These are phyloP conservation scores for Tylopilus sp. DNA, from an alignment of 768 basidiomycete species.

Conservation along the genomic window DNA sequence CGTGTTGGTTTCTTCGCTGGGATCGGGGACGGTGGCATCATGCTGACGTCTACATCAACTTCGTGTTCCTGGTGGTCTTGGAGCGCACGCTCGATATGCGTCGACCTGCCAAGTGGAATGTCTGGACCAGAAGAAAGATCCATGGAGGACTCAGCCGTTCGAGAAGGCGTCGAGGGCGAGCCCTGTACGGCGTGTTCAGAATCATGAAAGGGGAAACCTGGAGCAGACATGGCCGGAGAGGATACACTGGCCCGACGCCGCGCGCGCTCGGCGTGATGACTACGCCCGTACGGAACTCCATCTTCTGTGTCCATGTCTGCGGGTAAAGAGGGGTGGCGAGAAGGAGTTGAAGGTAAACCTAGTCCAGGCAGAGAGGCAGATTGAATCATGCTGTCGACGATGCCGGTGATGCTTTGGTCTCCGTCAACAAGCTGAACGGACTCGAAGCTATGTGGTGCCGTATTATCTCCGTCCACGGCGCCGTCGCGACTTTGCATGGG, in stretches of 20 bases:
- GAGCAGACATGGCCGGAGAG: conserved; percentile 29
- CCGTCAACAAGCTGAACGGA: conserved; percentile 42
- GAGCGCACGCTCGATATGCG: conserved; percentile 35
- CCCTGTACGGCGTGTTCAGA: conserved; percentile 12
- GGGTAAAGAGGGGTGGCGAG: conserved; percentile 43
- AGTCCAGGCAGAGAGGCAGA: conserved; percentile 21
- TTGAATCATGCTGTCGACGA: conserved; percentile 68
- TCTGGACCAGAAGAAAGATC: conserved; percentile 12
- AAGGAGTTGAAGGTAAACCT: conserved; percentile 28
- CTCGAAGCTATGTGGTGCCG: conserved; percentile 34
- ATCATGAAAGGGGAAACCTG: conserved; percentile 36
- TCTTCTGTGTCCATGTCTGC: conserved; percentile 57
- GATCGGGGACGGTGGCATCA: conserved; percentile 50
- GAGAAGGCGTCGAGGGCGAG: conserved; percentile 25
- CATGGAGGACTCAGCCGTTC: conserved; percentile 22
- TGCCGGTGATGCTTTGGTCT: conserved; percentile 61
- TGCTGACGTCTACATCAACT: conserved; percentile 39
- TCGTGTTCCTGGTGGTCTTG: conserved; percentile 27
- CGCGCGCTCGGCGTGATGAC: conserved; percentile 56
- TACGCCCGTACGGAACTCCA: conserved; percentile 60
- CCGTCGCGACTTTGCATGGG: conserved; percentile 11
- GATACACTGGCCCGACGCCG: conserved; percentile 31
- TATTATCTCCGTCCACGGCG: neutral
- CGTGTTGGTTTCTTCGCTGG: conserved; percentile 32
- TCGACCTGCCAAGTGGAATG: conserved; percentile 36